Evolutionary conservation across 306 rosid species (phyloP).

Genomic region (Bauhinia variegata): DNA sequence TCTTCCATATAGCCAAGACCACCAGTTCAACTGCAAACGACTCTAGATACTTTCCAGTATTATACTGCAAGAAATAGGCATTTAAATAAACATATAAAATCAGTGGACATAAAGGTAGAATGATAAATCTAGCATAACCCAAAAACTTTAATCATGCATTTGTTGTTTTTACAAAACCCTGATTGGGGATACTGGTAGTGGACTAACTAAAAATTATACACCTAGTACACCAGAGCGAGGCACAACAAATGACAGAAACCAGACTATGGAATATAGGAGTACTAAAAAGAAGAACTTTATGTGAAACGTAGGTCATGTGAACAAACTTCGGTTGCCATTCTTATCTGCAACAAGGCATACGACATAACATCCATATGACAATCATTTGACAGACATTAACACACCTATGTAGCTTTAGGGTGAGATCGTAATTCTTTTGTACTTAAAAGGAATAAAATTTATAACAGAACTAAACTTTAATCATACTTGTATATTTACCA

Average conservation of each 20-base stretch:
- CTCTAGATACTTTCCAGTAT: conserved; percentile 59
- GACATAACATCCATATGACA: conserved; percentile 1
- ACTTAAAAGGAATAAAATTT: neutral
- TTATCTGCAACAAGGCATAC: neutral
- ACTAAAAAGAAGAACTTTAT: neutral
- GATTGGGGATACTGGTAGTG: conserved; percentile 1
- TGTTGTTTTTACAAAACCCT: conserved; percentile 8
- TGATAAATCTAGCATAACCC: neutral
- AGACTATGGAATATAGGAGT: neutral
- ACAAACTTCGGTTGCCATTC: neutral
- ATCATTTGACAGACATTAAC: neutral
- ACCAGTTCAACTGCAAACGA: conserved; percentile 84
- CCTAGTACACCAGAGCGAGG: neutral
- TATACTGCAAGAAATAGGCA: conserved; percentile 57
- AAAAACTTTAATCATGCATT: conserved; percentile 2
- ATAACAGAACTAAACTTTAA: too few relatives aligned
- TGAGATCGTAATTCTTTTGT: neutral
- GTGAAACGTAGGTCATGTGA: neutral
- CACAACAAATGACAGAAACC: neutral
- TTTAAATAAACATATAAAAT: conserved; percentile 14
- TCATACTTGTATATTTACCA: neutral
- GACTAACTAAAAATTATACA: neutral
- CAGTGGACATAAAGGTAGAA: neutral
- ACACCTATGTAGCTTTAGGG: neutral
- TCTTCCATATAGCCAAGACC: conserved; percentile 88